These are phyloP conservation scores for Boletus sp. DNA, from an alignment of 768 basidiomycete species.

Conservation along the genomic window DNA sequence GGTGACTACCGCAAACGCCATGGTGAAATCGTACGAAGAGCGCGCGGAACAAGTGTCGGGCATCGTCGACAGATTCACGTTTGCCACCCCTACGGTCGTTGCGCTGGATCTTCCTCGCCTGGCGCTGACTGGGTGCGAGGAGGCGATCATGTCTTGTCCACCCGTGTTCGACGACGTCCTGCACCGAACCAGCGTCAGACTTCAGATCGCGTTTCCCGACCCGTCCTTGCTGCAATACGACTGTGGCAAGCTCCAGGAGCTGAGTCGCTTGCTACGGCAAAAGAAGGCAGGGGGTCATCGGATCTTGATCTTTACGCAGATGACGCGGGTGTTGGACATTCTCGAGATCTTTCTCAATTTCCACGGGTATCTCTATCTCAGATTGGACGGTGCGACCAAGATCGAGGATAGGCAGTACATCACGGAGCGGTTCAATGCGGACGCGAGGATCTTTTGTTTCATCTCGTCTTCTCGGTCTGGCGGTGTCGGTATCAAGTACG, in stretches of 20 bases:
- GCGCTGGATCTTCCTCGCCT: constrained; percentile 70
- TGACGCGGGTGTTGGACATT: constrained; percentile 93
- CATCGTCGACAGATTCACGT: constrained; percentile 69
- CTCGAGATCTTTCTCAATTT: constrained; percentile 91
- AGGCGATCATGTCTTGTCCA: constrained; percentile 29
- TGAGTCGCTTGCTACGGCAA: constrained; percentile 75
- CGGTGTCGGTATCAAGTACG: constrained; percentile 93
- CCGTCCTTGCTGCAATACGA: constrained; percentile 89
- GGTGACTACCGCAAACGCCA: constrained; percentile 43
- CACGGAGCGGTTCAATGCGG: constrained; percentile 85
- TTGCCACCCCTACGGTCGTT: constrained; percentile 76
- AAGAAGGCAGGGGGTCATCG: constrained; percentile 88
- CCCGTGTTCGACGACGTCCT: constrained; percentile 63
- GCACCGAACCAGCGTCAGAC: constrained; percentile 74
- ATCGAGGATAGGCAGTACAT: constrained; percentile 92
- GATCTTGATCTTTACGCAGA: constrained; percentile 93
- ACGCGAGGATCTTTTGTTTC: constrained; percentile 79
- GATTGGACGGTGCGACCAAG: constrained; percentile 94
- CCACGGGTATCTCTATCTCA: constrained; percentile 89
- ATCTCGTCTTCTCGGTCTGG: constrained; percentile 80
- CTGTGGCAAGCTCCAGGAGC: constrained; percentile 90
- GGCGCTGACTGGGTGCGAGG: constrained; percentile 48
- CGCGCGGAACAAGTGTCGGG: constrained; percentile 55
- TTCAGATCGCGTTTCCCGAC: constrained; percentile 93
- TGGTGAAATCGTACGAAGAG: constrained; percentile 62